Evolutionary conservation across 768 basidiomycete genomes (phyloP), one percentile per base, ranked within the genome.

Genomic region (Collybia nuda): DNA sequence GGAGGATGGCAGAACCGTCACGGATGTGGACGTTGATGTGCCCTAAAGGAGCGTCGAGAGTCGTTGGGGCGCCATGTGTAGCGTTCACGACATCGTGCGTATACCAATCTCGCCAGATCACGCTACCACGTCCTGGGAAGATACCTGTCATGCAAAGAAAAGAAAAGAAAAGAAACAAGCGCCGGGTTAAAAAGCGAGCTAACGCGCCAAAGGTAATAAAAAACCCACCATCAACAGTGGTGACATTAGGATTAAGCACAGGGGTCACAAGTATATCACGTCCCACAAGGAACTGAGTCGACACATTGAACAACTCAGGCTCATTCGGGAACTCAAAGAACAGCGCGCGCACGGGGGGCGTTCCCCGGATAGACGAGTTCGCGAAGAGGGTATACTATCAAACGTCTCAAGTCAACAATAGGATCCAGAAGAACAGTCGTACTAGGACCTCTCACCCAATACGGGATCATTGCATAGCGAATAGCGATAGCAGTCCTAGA

Each of bases 271-370:
- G 78, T 43, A 93, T 76, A 55, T 85, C 78, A 15, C 74, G 51
- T 12, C 90, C 90, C 36, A 92, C 66, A 56, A 92, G 59, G 72
- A 87, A 93, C 63, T 93, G 90, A 19, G 71, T 65, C 57, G 87
- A 84, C 9, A 87, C 66, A 22, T 66, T 68, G 51, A 85, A 84
- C 2, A 85, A 63, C 52, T 85, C 83, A 0, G 82, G 78, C 53
- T 89, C 82, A 37, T 85, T 68, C 0, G 86, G 85, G 71, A 89
- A 91, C 62, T 90, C 85, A 59, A 78, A 90, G 75, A 88, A 90
- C 26, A 91, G 73, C 5, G 90, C 84, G 32, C 83, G 81, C 35
- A 92, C 69, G 9, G 85, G 85, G 3, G 90, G 89, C 3, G 86
- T 82, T 2, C 88, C 88, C 29, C 62, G 60, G 3, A 67, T 70